phyloP scores from a whole-genome alignment of 306 rosid genomes.

The Quercus robur region DNA sequence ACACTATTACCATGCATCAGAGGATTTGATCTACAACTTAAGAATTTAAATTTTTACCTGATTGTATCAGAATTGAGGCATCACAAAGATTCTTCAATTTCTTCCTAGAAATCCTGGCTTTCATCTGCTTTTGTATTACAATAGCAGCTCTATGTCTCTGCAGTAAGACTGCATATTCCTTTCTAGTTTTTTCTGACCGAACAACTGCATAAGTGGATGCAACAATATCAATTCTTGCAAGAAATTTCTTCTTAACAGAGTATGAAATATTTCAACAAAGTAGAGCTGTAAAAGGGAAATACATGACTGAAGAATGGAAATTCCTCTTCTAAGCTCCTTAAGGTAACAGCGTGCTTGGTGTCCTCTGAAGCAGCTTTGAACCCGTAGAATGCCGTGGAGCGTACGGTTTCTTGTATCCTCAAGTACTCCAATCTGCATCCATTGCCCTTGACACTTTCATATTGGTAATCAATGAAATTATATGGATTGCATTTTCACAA shows the following conservation, averaged over 20 bases:
- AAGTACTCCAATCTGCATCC: conserved; percentile 86
- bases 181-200: conserved; percentile 75
- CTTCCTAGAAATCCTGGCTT: conserved; percentile 46
- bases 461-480: background rate
- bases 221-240: background rate
- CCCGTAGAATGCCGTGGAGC: conserved; percentile 81
- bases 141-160: conserved; percentile 76
- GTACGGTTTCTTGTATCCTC: conserved; percentile 98
- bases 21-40: conserved; percentile 1
- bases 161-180: conserved; percentile 51
- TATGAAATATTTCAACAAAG: conserved; percentile 25
- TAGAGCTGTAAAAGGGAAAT: conserved; percentile 24
- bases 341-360: conserved; percentile 69
- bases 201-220: conserved; percentile 55
- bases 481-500: background rate
- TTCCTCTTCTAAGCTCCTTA: conserved; percentile 67
- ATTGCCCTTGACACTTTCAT: background rate
- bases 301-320: conserved; percentile 85
- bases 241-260: conserved; percentile 23
- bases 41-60: conserved; percentile 40
- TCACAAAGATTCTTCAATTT: conserved; percentile 41
- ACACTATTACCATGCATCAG: background rate
- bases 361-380: conserved; percentile 98
- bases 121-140: conserved; percentile 64
- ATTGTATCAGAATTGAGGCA: conserved; percentile 72